A percentile compares a stretch with the other conserved stretches of the same genome.
Evolutionary conservation across 2,329 filamentous ascomycete genomes (phyloP).

Genomic region (Penicillium brevicompactum): DNA sequence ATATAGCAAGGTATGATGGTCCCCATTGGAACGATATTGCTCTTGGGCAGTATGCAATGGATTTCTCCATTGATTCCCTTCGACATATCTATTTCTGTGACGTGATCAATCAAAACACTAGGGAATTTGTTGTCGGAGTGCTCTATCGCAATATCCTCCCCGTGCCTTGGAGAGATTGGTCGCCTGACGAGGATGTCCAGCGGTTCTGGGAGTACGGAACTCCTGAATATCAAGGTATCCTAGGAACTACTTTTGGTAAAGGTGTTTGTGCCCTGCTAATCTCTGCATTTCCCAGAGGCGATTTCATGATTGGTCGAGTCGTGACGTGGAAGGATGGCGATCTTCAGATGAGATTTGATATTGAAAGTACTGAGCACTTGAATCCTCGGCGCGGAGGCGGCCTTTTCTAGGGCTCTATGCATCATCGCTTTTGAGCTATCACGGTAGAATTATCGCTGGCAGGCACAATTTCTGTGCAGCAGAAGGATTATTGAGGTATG

Average conservation of each 20-base stretch:
- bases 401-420: no score
- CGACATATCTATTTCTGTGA: background rate
- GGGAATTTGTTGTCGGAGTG: background rate
- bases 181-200: background rate
- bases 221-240: background rate
- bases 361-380: background rate
- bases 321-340: background rate
- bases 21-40: background rate
- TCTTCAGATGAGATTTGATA: background rate
- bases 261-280: background rate
- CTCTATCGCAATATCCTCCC: background rate
- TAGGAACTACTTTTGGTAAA: background rate
- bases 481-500: no score
- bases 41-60: background rate
- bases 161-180: background rate
- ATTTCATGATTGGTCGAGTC: background rate
- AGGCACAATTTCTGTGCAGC: no score
- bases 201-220: background rate
- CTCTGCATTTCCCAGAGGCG: background rate
- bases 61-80: background rate
- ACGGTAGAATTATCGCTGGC: no score
- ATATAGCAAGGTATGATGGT: background rate
- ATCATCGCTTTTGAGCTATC: no score
- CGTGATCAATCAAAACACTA: background rate
- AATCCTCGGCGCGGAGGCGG: no score